phyloP scores from a whole-genome alignment of 306 rosid genomes.

The Quercus dentata region DNA sequence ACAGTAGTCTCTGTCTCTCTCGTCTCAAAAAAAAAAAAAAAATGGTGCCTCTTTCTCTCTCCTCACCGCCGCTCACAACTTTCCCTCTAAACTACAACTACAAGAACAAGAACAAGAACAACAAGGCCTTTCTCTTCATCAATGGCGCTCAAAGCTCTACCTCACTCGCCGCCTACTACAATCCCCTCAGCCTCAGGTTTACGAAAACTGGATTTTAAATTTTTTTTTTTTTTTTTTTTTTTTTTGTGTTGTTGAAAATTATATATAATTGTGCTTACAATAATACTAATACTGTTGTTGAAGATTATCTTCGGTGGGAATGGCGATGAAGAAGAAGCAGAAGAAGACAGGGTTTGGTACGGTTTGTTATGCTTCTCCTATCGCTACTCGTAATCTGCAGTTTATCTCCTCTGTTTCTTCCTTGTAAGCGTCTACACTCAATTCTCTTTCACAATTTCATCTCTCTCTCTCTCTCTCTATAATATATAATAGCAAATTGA shows the following conservation, averaged over 20 bases:
- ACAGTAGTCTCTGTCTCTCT: no score
- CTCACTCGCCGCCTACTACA: not conserved
- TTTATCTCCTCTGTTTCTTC: slow-evolving; percentile 62
- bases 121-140: not conserved
- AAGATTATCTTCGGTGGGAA: slow-evolving; percentile 36
- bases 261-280: no score
- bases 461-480: no score
- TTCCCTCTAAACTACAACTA: not conserved
- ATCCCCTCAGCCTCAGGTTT: not conserved
- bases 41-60: not conserved
- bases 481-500: not conserved
- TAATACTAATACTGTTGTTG: not conserved
- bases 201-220: not conserved
- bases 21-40: no score
- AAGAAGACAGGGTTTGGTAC: slow-evolving; percentile 30
- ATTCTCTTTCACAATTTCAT: not conserved
- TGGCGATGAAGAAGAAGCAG: slow-evolving; percentile 19
- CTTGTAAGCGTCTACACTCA: slow-evolving; percentile 33
- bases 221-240: not conserved
- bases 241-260: no score
- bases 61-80: not conserved
- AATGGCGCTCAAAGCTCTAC: not conserved
- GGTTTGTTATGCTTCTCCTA: slow-evolving; percentile 52
- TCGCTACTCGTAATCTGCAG: slow-evolving; percentile 50
- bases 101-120: not conserved